Base-by-base conservation (phyloP, 805 yeast species). In the Kuraishia piskuri region DNA sequence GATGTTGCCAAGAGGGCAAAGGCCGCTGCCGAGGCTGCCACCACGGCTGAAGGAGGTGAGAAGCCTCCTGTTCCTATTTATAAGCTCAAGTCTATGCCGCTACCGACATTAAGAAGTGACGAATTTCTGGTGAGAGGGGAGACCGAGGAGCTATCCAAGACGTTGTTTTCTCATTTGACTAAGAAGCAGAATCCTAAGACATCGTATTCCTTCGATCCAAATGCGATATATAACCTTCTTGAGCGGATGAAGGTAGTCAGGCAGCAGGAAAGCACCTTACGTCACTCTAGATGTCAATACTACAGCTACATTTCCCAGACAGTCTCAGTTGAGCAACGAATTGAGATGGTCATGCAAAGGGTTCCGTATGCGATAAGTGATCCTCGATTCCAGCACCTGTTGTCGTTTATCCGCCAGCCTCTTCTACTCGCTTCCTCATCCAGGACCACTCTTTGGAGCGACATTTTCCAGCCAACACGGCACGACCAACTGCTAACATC, bases 391-490 rank as follows among this genome's bases (percentile, higher is more conserved):
- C 45, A 50, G 19, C 56, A 57, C 50, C 22, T 26, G 2, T 44
- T 50, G 10, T 20, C 54, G n/a, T 49, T 52, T 14, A 60, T 57
- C 45, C 36, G 47, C 1, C 49, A 58, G 21, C 55, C 53, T 20
- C 48, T 49, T 21, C 53, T 56, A 45, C 50, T 63, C 22, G 37
- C 57, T 6, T 50, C 50, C 2, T 3, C 22, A 2, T 21, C 26
- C 7, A 45, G 37, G 24, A 46, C 26, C 7, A 22, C 58, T 6
- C 69, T 61, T 49, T 77, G 79, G 80, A 67, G 72, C 54, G 77
- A 74, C 57, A 59, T 66, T n/a, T 78, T 77, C 58, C 67, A 65
- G 52, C 83, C 84, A 1, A 56, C 55, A 2, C 48, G 57, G 1
- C 62, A 69, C 23, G 56, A 59, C 1, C 70, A 74, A 7, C 65